phyloP scores from a whole-genome alignment of 139 green algal species.

The Marvania coccoides region DNA sequence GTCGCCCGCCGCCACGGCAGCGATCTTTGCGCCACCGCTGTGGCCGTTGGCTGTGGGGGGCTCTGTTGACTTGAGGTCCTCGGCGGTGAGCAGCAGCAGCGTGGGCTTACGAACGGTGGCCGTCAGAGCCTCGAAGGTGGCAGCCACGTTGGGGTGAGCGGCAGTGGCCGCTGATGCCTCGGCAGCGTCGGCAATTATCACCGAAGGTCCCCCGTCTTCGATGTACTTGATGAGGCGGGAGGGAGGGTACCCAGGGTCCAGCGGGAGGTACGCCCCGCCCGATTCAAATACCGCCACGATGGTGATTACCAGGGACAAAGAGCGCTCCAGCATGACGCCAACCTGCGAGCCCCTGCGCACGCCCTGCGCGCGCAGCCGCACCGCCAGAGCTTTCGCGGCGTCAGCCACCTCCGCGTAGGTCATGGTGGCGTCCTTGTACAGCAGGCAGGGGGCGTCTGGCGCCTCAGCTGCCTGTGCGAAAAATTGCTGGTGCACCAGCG shows the following conservation, averaged over 20 bases:
- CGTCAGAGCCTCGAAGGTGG: no score
- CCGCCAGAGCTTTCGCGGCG: conserved; percentile 29
- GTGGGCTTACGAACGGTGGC: no score
- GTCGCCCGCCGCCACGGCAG: neutral
- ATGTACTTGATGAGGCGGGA: neutral
- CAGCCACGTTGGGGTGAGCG: no score
- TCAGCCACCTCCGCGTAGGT: conserved; percentile 13
- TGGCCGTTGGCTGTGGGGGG: neutral
- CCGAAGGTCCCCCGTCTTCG: neutral
- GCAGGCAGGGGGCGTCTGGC: conserved; percentile 10
- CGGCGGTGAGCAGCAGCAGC: neutral
- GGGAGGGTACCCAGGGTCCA: conserved; percentile 44
- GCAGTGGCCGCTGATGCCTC: no score
- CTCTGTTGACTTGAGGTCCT: neutral
- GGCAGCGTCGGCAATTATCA: no score
- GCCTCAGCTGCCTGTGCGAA: neutral
- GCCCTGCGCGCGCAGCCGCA: conserved; percentile 4
- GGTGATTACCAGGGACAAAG: neutral
- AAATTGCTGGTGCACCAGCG: conserved; percentile 18
- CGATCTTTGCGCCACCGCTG: neutral
- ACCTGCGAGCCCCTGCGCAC: conserved; percentile 9
- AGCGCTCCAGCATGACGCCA: neutral
- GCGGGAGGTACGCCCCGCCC: conserved; percentile 42
- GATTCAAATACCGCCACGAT: conserved; percentile 28
- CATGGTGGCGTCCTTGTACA: neutral